Evolutionary conservation across 1,139 yeast genomes (phyloP).

Genomic region (Suhomyces atakaporum): DNA sequence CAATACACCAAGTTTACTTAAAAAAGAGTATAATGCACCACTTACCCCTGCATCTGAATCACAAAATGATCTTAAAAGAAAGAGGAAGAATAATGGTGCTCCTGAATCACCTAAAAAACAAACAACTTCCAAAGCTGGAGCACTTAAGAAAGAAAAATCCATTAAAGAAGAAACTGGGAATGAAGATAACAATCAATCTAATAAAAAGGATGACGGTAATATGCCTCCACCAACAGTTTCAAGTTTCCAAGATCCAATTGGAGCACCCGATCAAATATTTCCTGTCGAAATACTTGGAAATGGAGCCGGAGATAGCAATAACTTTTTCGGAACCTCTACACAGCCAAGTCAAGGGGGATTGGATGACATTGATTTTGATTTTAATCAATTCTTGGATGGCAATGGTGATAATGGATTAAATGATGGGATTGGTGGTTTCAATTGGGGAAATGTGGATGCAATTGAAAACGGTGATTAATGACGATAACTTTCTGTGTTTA

Average conservation of each 20-base stretch:
- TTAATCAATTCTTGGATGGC: slow-evolving; percentile 51
- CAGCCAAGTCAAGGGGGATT: slow-evolving; percentile 27
- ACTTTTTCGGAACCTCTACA: slow-evolving; percentile 25
- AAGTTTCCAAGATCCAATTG: slow-evolving; percentile 30
- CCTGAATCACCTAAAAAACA: slow-evolving; percentile 41
- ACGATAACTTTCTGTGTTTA: not conserved
- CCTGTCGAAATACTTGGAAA: slow-evolving; percentile 35
- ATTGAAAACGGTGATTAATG: slow-evolving; percentile 34
- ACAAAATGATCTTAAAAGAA: slow-evolving; percentile 30
- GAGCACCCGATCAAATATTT: slow-evolving; percentile 36
- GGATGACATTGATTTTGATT: slow-evolving; percentile 57
- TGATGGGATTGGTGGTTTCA: slow-evolving; percentile 47
- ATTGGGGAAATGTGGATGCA: slow-evolving; percentile 54
- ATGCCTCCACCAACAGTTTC: slow-evolving; percentile 27
- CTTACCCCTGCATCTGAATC: slow-evolving; percentile 48
- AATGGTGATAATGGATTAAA: slow-evolving; percentile 37
- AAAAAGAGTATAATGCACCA: slow-evolving; percentile 44
- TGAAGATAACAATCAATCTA: slow-evolving; percentile 2
- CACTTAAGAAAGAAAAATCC: slow-evolving; percentile 19
- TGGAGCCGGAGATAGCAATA: slow-evolving; percentile 21
- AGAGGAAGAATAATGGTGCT: slow-evolving; percentile 25
- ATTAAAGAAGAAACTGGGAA: slow-evolving; percentile 25
- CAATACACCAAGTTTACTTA: slow-evolving; percentile 29
- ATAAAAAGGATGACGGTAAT: slow-evolving; percentile 21
- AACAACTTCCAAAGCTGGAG: slow-evolving; percentile 18